Base-by-base conservation (phyloP, 2,329 filamentous ascomycete genomes). In the Phyllosticta paracitricarpa region DNA sequence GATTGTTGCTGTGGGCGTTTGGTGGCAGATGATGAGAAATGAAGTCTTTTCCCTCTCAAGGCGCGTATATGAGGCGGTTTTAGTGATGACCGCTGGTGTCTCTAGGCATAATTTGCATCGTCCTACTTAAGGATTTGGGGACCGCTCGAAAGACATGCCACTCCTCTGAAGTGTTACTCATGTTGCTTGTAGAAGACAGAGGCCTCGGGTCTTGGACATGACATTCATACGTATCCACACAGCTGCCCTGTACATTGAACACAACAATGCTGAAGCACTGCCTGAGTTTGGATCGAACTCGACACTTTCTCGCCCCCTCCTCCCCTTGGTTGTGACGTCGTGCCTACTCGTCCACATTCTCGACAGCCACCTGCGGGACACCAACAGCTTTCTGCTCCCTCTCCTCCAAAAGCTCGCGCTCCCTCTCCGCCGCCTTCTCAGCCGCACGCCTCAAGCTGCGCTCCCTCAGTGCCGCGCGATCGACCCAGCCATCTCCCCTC, bases 401-500 rank as follows among this genome's bases (percentile, higher is more conserved):
- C 35, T 61, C 58, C 1, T 61, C 58, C 22, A 56, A 28, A 26
- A 61, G n/a, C 17, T 54, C 61, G 17, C 51, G n/a, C 58, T 66
- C 63, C 48, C 65, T 65, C 57, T 68, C 67, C 28, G 56, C 63
- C 12, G 58, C 57, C n/a, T 57, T 55, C 57, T 58, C 61, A 33
- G 40, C 40, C 40, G 17, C 62, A 52, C 22, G 51, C 59, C 26
- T 57, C 52, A 61, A 54, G 55, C 51, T 63, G 57, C 33, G 53
- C 59, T 62, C 59, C 62, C 25, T 59, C 58, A 24, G 12, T 54
- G 52, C 65, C 7, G 71, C 74, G 51, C 86, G 86, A 70, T 94
- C 89, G 58, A 81, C 80, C 78, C 85, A 91, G 0, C 89, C 89
- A 67, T 92, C 87, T 0, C 90, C 90, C 59, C 87, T 80, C 51